Conservation (phyloP, 148 eudicot genomes). For the Oxyria digyna region DNA sequence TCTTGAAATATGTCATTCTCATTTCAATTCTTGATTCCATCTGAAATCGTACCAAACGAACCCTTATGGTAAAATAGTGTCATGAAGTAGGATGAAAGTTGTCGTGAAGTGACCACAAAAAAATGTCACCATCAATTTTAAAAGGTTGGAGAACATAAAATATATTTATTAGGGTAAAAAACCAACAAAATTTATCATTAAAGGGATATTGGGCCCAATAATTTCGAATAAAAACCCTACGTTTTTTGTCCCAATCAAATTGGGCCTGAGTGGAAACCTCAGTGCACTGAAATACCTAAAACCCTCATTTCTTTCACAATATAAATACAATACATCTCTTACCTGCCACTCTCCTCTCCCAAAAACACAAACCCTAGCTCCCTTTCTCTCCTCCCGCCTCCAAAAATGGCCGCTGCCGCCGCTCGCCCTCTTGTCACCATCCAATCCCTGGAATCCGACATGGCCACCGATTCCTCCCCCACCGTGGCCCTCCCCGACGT, state of each 20-base stretch:
- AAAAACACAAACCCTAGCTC: not conserved
- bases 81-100: too few relatives aligned
- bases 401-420: constrained; percentile 24
- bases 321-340: not conserved
- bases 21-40: too few relatives aligned
- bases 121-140: too few relatives aligned
- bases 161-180: too few relatives aligned
- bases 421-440: constrained; percentile 26
- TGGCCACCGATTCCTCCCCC: constrained; percentile 21
- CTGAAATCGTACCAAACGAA: too few relatives aligned
- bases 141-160: too few relatives aligned
- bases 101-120: too few relatives aligned
- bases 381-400: not conserved
- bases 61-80: too few relatives aligned
- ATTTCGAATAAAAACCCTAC: too few relatives aligned
- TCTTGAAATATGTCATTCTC: too few relatives aligned
- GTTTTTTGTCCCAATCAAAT: not conserved
- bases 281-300: not conserved
- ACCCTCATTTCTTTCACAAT: not conserved
- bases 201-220: too few relatives aligned
- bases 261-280: not conserved
- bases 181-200: too few relatives aligned
- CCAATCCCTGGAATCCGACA: constrained; percentile 29
- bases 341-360: not conserved
- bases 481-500: constrained; percentile 24